Base-by-base conservation (phyloP, 2,329 filamentous ascomycete species). In the Sphaerulina vaccinii region DNA sequence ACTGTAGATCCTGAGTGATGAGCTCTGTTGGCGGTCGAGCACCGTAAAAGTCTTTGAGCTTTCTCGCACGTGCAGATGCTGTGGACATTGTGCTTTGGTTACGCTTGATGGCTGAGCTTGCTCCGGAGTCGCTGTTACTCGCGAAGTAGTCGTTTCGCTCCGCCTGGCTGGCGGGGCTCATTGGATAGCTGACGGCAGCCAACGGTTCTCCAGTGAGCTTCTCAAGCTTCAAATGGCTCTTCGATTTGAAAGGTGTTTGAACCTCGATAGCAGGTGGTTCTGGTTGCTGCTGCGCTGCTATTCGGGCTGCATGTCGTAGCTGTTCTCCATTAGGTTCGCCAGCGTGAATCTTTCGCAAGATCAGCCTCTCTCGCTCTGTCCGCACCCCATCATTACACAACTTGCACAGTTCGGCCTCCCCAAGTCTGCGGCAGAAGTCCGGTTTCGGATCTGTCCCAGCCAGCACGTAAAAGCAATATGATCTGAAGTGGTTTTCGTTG, bases 391-490 rank as follows among this genome's bases (percentile, higher is more conserved):
- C 90, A 64, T 90, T 90, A 71, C 95, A 95, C 49, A 97, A 88
- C 55, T 89, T 85, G 79, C 93, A 88, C 9, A 99, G 76, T 68
- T 99, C 93, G 3, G 84, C 85, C 65, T 99, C 93, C 27, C 86
- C 85, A 33, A 97, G 78, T 43, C 88, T 84, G 54, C 90, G 85
- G 68, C 89, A 95, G 65, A 90, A 84, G 43, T 80, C 81, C 23
- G 90, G 86, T 61, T 93, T 86, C 1, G 91, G 85, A 41, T 96
- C 90, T 33, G 90, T 76, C 44, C 91, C 92, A 60, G 89, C 86
- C 52, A 97, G 78, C 1, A 96, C 86, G 77, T 93, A 97, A 74
- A 99, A 97, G 75, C 91, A 96, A 73, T 96, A 97, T 66, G 95
- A 96, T 64, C 90, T 84, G 68, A 93, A 88, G 65, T 96, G 90